Percentiles rank a stretch among this genome's conserved stretches.
Conservation (phyloP, 2,329 filamentous ascomycete genomes). For the Paradendryphiella salina region DNA sequence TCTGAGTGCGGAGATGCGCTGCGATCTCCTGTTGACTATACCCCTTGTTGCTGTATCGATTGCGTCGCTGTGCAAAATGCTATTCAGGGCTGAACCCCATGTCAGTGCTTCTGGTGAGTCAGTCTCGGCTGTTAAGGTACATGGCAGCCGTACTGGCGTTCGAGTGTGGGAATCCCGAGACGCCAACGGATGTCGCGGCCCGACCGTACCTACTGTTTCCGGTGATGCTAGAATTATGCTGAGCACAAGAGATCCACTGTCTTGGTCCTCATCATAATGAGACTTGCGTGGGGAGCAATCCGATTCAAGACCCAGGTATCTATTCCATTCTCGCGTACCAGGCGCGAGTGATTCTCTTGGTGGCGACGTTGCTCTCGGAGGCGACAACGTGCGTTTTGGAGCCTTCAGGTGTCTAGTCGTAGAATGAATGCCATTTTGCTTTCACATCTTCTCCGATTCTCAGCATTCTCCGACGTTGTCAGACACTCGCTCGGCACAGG, state of each 20-base stretch:
- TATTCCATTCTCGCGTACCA: conserved; percentile 9
- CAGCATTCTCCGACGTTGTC: not conserved
- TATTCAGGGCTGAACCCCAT: conserved; percentile 18
- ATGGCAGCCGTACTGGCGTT: not conserved
- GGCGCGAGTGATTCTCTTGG: conserved; percentile 5
- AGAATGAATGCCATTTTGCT: not conserved
- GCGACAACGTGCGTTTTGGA: not conserved
- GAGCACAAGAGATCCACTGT: not conserved
- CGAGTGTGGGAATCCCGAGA: too few relatives aligned
- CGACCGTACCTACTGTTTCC: not conserved
- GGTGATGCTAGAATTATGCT: not conserved
- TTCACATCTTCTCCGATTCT: conserved; percentile 2
- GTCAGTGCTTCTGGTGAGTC: conserved; percentile 3
- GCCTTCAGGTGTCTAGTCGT: not conserved
- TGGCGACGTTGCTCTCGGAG: not conserved
- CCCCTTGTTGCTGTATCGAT: conserved; percentile 9
- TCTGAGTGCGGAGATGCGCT: not conserved
- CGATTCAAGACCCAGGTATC: conserved; percentile 11
- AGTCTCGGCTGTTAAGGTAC: not conserved
- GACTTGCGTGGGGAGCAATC: not conserved
- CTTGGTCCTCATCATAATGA: not conserved
- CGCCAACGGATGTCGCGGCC: not conserved
- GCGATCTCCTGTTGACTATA: conserved; percentile 6
- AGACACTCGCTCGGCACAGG: conserved; percentile 6
- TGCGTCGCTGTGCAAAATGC: conserved; percentile 7